Conservation (phyloP, 2,329 filamentous ascomycete genomes). For the Fonsecaea nubica region DNA sequence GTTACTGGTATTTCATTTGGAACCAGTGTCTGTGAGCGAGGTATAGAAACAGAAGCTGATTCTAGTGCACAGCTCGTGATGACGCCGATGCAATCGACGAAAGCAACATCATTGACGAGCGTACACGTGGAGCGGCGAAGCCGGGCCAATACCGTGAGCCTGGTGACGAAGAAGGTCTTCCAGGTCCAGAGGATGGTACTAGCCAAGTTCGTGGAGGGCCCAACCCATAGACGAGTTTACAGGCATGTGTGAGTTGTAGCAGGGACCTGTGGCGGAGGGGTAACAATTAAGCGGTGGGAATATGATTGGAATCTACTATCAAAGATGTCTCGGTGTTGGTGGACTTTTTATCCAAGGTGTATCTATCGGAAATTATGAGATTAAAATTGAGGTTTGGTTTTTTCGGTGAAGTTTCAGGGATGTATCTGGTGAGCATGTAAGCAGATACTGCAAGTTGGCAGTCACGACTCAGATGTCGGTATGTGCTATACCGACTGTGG, state of each 20-base stretch:
- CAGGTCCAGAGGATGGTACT: slow-evolving; percentile 40
- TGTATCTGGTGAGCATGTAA: background rate
- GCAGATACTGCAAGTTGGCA: background rate
- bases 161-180: slow-evolving; percentile 58
- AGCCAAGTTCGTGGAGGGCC: slow-evolving; percentile 26
- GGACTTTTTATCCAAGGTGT: background rate
- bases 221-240: background rate
- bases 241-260: background rate
- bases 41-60: background rate
- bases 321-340: background rate
- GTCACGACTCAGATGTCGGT: too few species aligned
- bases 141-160: slow-evolving; percentile 57
- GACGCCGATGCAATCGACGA: slow-evolving; percentile 58
- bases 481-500: too few species aligned
- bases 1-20: too few species aligned
- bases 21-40: too few species aligned
- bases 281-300: background rate
- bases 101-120: slow-evolving; percentile 55
- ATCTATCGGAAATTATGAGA: background rate
- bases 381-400: background rate
- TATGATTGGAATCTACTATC: background rate
- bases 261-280: background rate
- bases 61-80: slow-evolving; percentile 42
- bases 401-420: background rate
- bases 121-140: slow-evolving; percentile 58